Evolutionary conservation across 1,284 basidiomycete species (phyloP).

Genomic region (Ustilago hordei): DNA sequence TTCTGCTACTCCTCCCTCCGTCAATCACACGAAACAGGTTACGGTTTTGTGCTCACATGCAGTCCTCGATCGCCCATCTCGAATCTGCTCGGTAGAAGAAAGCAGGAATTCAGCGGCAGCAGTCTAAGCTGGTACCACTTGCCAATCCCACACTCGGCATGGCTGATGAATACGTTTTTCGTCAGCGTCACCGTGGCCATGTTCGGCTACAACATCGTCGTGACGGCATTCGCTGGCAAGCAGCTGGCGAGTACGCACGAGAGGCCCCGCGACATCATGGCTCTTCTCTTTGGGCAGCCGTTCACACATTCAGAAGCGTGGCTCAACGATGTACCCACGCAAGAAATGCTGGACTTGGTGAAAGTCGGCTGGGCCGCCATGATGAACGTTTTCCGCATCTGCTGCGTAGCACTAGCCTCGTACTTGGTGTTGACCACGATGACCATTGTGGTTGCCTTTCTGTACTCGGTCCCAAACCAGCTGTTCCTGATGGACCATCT

Average conservation of each 20-base stretch:
- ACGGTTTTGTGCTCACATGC: slow-evolving; percentile 35
- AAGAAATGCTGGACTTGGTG: background rate
- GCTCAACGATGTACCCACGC: slow-evolving; percentile 8
- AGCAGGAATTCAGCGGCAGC: background rate
- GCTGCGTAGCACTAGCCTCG: slow-evolving; percentile 11
- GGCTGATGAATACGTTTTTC: slow-evolving; percentile 23
- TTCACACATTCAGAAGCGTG: slow-evolving; percentile 12
- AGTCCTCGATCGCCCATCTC: slow-evolving; percentile 31
- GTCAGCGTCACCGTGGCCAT: slow-evolving; percentile 14
- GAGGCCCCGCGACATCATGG: background rate
- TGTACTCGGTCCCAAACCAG: slow-evolving; percentile 23
- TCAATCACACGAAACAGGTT: background rate
- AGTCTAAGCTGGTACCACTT: slow-evolving; percentile 19
- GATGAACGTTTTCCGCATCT: slow-evolving; percentile 15
- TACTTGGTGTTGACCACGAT: slow-evolving; percentile 11
- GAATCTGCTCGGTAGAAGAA: background rate
- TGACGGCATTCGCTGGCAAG: background rate
- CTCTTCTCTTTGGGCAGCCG: background rate
- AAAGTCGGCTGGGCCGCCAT: background rate
- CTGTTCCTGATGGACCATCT: slow-evolving; percentile 26
- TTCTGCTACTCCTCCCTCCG: background rate
- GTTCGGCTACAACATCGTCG: slow-evolving; percentile 10
- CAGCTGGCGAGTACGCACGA: background rate
- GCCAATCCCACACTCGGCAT: slow-evolving; percentile 26
- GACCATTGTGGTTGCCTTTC: background rate